These are phyloP conservation scores for Cyclotella kingstonii DNA, from an alignment of 108 stramenopile species.

Conservation along the genomic window DNA sequence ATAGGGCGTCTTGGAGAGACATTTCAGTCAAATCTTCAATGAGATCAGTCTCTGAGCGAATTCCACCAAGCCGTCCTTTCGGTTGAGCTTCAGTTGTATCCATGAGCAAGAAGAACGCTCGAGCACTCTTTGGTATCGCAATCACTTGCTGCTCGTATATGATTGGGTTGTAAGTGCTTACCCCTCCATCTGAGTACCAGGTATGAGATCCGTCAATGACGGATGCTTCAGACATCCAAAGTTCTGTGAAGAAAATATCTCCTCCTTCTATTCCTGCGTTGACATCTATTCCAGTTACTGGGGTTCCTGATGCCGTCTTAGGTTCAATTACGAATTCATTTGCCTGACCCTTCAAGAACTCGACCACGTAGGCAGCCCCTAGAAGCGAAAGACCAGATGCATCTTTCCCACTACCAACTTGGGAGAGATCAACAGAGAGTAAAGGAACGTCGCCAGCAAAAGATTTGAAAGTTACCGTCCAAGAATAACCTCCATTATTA, in stretches of 20 bases:
- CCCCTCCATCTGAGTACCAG: constrained; percentile 52
- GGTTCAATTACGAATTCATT: constrained; percentile 87
- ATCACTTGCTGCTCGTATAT: constrained; percentile 61
- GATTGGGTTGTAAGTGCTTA: constrained; percentile 56
- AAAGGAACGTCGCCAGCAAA: constrained; percentile 61
- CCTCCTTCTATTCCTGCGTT: constrained; percentile 58
- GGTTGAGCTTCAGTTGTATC: constrained; percentile 22
- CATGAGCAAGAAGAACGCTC: constrained; percentile 34
- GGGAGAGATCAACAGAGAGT: constrained; percentile 33
- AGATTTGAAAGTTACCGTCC: constrained; percentile 68
- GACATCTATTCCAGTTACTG: constrained; percentile 59
- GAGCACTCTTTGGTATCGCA: constrained; percentile 17
- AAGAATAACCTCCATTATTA: constrained; percentile 47
- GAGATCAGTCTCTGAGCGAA: constrained; percentile 18
- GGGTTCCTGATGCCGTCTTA: constrained; percentile 66
- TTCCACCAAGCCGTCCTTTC: constrained; percentile 28
- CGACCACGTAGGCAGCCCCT: constrained; percentile 31
- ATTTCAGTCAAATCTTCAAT: constrained; percentile 23
- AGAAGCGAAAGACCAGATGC: constrained; percentile 29
- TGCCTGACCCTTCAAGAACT: constrained; percentile 65
- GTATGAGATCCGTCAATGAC: constrained; percentile 42
- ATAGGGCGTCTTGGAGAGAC: constrained; percentile 51
- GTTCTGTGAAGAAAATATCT: constrained; percentile 82
- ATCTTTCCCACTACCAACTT: constrained; percentile 45
- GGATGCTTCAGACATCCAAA: constrained; percentile 52